Conservation (phyloP, 345 rosid genomes). For the Arabidopsis thaliana region DNA sequence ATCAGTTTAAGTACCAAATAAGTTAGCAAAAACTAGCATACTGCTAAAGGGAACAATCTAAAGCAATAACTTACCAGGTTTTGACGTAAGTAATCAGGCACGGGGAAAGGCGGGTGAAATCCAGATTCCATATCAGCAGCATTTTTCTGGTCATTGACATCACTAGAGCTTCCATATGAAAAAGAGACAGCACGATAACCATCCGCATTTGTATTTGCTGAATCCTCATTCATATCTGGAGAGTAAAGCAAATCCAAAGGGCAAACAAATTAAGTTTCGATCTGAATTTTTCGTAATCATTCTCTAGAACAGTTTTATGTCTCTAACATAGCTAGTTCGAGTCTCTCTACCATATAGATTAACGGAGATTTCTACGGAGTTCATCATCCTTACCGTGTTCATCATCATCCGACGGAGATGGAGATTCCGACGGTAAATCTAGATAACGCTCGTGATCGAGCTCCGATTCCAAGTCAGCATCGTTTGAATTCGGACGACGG, state of each 20-base stretch:
- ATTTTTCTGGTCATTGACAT: slow-evolving; percentile 49
- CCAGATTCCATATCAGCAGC: slow-evolving; percentile 54
- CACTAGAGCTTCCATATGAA: slow-evolving; percentile 69
- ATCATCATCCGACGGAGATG: slow-evolving; percentile 50
- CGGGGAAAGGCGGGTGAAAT: slow-evolving; percentile 75
- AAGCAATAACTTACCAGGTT: slow-evolving; percentile 69
- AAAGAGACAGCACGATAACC: slow-evolving; percentile 69
- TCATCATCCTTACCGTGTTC: slow-evolving; percentile 52
- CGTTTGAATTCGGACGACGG: slow-evolving; percentile 49
- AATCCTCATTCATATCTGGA: slow-evolving; percentile 54
- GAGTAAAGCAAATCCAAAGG: not conserved
- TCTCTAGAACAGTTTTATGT: not conserved
- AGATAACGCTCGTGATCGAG: slow-evolving; percentile 81
- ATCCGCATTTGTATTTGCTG: slow-evolving; percentile 45
- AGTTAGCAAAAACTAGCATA: slow-evolving; percentile 45
- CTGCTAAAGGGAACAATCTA: slow-evolving; percentile 25
- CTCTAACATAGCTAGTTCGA: slow-evolving; percentile 3
- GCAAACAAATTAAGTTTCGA: slow-evolving; percentile 2
- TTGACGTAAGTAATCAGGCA: slow-evolving; percentile 74
- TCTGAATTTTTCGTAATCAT: not conserved
- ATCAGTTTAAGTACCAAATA: slow-evolving; percentile 54
- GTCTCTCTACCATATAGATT: not conserved
- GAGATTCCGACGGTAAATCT: slow-evolving; percentile 56
- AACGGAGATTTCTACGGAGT: not conserved
- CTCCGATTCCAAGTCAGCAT: slow-evolving; percentile 56